phyloP scores from a whole-genome alignment of 108 stramenopile species.

The Aureococcus anophagefferens region DNA sequence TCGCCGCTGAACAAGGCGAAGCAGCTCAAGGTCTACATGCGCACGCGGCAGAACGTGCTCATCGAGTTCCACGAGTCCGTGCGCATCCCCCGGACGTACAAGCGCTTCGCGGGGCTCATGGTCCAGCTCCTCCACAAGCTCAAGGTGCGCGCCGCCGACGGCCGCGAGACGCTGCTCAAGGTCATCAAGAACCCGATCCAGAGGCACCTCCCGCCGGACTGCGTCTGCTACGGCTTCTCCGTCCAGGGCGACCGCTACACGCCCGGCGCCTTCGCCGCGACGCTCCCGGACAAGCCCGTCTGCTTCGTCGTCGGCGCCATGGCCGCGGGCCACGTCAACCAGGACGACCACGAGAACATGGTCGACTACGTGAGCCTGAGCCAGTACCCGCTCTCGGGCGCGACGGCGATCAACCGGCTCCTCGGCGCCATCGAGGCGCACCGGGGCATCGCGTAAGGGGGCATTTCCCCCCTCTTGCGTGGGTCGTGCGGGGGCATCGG shows the following conservation, averaged over 20 bases:
- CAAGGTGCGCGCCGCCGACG: slow-evolving; percentile 85
- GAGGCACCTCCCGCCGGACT: slow-evolving; percentile 85
- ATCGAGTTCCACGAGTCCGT: slow-evolving; percentile 87
- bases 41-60: slow-evolving; percentile 78
- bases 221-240: slow-evolving; percentile 70
- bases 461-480: too few relatives aligned
- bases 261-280: slow-evolving; percentile 65
- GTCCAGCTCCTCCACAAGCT: slow-evolving; percentile 97
- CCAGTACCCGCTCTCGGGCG: slow-evolving; percentile 88
- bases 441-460: slow-evolving; percentile 76
- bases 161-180: slow-evolving; percentile 74
- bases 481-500: too few relatives aligned
- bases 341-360: slow-evolving; percentile 87
- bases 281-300: slow-evolving; percentile 52
- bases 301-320: slow-evolving; percentile 94
- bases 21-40: slow-evolving; percentile 77
- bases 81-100: slow-evolving; percentile 93
- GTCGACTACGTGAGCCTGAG: slow-evolving; percentile 86
- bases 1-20: slow-evolving; percentile 96
- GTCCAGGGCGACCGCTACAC: slow-evolving; percentile 72
- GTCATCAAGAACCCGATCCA: slow-evolving; percentile 96
- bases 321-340: slow-evolving; percentile 79
- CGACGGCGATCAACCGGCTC: slow-evolving; percentile 76
- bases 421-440: slow-evolving; percentile 82
- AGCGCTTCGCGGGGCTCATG: slow-evolving; percentile 78